Evolutionary conservation across 768 basidiomycete species (phyloP), one percentile per base, ranked within the genome.

Genomic region (Lactarius hengduanensis): DNA sequence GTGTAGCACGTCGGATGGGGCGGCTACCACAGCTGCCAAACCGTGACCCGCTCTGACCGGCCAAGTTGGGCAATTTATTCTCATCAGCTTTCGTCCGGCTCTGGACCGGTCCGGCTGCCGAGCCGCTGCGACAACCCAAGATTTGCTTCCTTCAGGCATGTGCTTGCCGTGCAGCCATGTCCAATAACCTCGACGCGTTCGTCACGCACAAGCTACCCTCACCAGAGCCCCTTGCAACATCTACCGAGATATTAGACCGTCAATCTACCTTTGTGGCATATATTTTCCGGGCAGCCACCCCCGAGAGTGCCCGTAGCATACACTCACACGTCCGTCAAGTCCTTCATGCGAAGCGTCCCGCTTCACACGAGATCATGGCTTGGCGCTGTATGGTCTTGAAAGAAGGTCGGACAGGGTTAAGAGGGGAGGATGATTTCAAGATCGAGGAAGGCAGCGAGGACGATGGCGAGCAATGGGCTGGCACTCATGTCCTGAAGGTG

Each of bases 351-450:
- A 68, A 79, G 41, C 84, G 82, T 50, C 84, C 82, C 13, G 88
- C 89, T 0, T 79, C 86, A 13, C 88, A 92, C 69, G 87, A 90
- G 72, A 90, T 94, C 54, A 79, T 82, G 45, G 93, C 91, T 6
- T 94, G 89, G 88, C 80, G 93, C 40, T 87, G 85, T 71, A 90
- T 95, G 88, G 81, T 81, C 0, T 76, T 90, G 62, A 91, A 87
- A 74, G 71, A 78, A 13, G 90, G 88, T 3, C 79, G 78, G 57
- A 85, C 82, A 3, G 92, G 92, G 1, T 76, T 94, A 3, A 80
- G 76, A 1, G 89, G 90, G 3, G 86, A 87, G 3, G 89, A 90
- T 32, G 92, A 94, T 72, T 94, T 93, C 71, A 85, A 86, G 74
- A 75, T 92, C 32, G 75, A 78, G 66, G 79, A 80, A 4, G 89